Evolutionary conservation across 129 eudicot species (phyloP), one percentile per base, ranked within the genome.

Genomic region (Helianthus annuus): DNA sequence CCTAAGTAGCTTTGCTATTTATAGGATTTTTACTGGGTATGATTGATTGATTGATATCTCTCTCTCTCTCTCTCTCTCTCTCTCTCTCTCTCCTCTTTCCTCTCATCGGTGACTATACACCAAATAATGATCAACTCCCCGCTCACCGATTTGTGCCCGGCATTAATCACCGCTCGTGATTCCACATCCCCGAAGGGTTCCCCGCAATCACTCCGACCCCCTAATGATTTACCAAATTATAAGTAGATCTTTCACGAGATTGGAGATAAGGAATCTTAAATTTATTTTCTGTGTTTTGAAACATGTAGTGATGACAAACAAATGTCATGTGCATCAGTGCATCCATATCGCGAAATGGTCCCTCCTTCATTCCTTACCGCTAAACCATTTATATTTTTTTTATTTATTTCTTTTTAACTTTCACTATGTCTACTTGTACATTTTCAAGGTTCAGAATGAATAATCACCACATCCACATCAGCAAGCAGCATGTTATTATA

Each of bases 261-360:
- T 73, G 57, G 63, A 69, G 72, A 80, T 60, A 73, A 51, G 79
- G 82, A 71, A 76, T 70, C 71, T 71, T 65, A 40, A 14, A 81
- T 55, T 52, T 64, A 36, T 13, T 56, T 75, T 55, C 24, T 54
- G 45, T 46, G 68, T 14, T 54, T 63, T 44, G 64, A 42, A 76
- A 76, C 59, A 71, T 64, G 75, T 66, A 46, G 80, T 58, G 59
- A 70, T 73, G 83, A 74, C 88, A 84, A 84, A 64, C 63, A 64
- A 77, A 70, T 57, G 67, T 80, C 85, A 80, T 84, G 85, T 84
- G 85, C 77, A 40, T 71, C 64, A 80, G 85, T 84, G 85, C 77
- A 40, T 71, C 64, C 73, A 54, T 65, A 73, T 79, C 17, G 27
- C 17, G 27, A 5, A 55, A 59, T 76, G 84, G 82, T 72, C 87